A percentile compares a stretch with the other conserved stretches of the same genome.
Evolutionary conservation across 1,139 yeast species (phyloP).

Genomic region (Saccharomyces uvarum): DNA sequence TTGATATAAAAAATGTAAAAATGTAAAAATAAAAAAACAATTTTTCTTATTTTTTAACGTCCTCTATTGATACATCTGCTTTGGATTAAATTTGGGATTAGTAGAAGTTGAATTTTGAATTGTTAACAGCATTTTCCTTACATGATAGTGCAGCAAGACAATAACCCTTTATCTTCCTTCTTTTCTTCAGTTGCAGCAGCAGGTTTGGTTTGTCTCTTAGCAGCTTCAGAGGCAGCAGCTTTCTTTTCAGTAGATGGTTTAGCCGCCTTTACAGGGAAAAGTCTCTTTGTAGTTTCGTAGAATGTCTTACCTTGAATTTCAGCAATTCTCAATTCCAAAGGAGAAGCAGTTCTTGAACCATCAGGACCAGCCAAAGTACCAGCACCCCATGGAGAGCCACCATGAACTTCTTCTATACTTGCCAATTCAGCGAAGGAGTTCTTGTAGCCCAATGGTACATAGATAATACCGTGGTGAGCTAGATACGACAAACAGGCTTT

Average conservation of each 20-base stretch:
- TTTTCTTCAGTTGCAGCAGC: constrained; percentile 8
- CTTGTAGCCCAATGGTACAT: constrained; percentile 54
- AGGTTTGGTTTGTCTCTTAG: constrained; percentile 7
- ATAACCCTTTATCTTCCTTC: constrained; percentile 12
- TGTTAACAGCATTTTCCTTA: constrained; percentile 3
- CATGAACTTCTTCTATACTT: constrained; percentile 54
- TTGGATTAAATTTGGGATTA: not conserved
- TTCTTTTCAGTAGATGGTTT: constrained; percentile 5
- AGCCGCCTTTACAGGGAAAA: constrained; percentile 7
- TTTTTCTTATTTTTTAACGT: not conserved
- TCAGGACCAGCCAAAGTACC: constrained; percentile 59
- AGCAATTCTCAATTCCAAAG: constrained; percentile 54
- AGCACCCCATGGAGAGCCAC: constrained; percentile 72
- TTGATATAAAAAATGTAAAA: not conserved
- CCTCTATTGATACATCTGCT: not conserved
- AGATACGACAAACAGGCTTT: constrained; percentile 44
- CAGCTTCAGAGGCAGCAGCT: constrained; percentile 7
- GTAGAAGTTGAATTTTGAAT: not conserved
- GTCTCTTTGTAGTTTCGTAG: constrained; percentile 38
- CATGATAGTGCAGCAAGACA: constrained; percentile 26
- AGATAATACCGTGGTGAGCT: constrained; percentile 56
- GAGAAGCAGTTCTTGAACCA: constrained; percentile 57
- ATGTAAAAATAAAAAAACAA: no score
- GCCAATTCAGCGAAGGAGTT: constrained; percentile 44
- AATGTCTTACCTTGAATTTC: constrained; percentile 57